phyloP scores from a whole-genome alignment of 768 basidiomycete genomes.

The Sporobolomyces roseus region DNA sequence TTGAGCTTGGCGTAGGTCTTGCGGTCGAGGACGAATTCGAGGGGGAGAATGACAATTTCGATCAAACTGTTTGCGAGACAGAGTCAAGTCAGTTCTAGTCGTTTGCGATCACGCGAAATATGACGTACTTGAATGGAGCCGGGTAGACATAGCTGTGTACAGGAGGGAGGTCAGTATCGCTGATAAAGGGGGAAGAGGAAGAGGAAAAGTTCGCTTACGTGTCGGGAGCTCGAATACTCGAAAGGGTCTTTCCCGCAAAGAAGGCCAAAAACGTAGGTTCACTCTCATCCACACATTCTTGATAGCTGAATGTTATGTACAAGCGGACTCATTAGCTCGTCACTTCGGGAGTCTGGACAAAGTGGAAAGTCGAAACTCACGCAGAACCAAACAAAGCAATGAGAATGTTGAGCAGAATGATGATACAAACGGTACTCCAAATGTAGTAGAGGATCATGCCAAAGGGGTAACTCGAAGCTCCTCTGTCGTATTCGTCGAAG shows the following conservation, averaged over 20 bases:
- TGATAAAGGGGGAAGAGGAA: neutral
- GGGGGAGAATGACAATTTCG: constrained; percentile 35
- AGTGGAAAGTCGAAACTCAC: constrained; percentile 14
- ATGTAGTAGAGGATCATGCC: constrained; percentile 40
- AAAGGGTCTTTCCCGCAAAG: constrained; percentile 51
- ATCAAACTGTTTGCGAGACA: constrained; percentile 16
- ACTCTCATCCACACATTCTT: constrained; percentile 47
- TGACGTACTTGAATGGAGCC: constrained; percentile 53
- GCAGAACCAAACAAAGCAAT: constrained; percentile 52
- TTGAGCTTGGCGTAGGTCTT: constrained; percentile 49
- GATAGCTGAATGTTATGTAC: constrained; percentile 2
- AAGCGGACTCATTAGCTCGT: neutral
- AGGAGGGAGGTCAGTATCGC: neutral
- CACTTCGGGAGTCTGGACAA: neutral
- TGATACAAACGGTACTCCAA: constrained; percentile 51
- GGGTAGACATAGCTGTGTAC: constrained; percentile 45
- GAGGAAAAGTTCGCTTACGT: constrained; percentile 45
- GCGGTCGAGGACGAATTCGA: constrained; percentile 47
- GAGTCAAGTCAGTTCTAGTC: no score
- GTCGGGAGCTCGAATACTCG: constrained; percentile 43
- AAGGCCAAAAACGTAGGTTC: constrained; percentile 48
- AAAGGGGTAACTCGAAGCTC: constrained; percentile 30
- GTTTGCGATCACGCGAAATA: no score
- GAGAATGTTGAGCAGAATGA: constrained; percentile 54
- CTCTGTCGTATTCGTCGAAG: constrained; percentile 39